phyloP scores from a whole-genome alignment of 108 stramenopile species.

The Cylindrotheca closterium region DNA sequence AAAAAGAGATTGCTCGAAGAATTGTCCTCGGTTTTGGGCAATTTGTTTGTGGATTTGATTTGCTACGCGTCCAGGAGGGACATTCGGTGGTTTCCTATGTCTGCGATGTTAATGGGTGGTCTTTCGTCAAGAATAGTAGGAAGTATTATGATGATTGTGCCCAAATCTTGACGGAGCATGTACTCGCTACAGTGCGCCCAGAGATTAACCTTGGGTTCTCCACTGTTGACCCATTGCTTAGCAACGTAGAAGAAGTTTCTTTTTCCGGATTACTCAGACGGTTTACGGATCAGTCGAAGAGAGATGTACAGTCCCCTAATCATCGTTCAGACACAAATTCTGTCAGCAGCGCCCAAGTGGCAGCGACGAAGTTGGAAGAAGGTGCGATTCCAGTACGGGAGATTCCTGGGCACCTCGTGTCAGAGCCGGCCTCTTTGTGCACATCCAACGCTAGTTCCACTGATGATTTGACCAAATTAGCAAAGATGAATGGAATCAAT shows the following conservation, averaged over 20 bases:
- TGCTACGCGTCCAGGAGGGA: slow-evolving; percentile 82
- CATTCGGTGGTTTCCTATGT: slow-evolving; percentile 86
- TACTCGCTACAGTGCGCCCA: slow-evolving; percentile 84
- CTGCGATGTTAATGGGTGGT: slow-evolving; percentile 99
- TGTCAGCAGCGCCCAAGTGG: slow-evolving; percentile 2
- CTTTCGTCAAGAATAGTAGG: slow-evolving; percentile 94
- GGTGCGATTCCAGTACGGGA: slow-evolving; percentile 72
- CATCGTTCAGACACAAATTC: background rate
- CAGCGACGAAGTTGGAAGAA: slow-evolving; percentile 49
- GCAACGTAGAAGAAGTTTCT: slow-evolving; percentile 18
- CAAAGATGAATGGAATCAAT: slow-evolving; percentile 15
- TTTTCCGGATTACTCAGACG: background rate
- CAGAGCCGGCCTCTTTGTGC: slow-evolving; percentile 60
- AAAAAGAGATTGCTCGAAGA: slow-evolving; percentile 93
- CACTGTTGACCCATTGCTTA: slow-evolving; percentile 77
- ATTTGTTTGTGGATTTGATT: slow-evolving; percentile 98
- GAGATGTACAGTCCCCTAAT: background rate
- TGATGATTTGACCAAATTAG: slow-evolving; percentile 39
- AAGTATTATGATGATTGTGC: slow-evolving; percentile 98
- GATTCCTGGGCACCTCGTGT: slow-evolving; percentile 59
- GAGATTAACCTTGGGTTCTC: slow-evolving; percentile 60
- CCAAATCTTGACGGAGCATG: slow-evolving; percentile 88
- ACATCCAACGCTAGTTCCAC: slow-evolving; percentile 42
- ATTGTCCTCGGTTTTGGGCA: slow-evolving; percentile 93
- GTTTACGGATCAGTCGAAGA: background rate